These are phyloP conservation scores for Penicillium subrubescens DNA, from an alignment of 495 filamentous ascomycete genomes.

Conservation along the genomic window DNA sequence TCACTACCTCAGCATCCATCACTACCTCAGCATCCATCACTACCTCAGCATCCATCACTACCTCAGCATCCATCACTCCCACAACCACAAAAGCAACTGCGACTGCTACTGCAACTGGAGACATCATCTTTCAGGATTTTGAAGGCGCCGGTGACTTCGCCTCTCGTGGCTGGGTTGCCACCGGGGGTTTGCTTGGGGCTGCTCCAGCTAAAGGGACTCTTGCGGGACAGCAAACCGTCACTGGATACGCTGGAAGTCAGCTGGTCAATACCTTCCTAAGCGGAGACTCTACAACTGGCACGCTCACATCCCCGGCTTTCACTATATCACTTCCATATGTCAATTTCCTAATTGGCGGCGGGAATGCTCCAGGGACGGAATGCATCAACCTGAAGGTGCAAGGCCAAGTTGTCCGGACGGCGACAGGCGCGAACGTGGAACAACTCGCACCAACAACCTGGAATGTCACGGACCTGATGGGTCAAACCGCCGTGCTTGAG, in stretches of 20 bases:
- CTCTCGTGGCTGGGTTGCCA: slow-evolving; percentile 13
- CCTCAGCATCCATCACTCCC: background rate
- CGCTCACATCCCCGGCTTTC: background rate
- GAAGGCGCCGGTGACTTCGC: background rate
- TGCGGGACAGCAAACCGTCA: background rate
- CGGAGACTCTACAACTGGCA: background rate
- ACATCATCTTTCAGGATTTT: background rate
- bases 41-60: no score
- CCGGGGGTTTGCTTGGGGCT: slow-evolving; percentile 13
- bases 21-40: background rate
- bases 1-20: background rate
- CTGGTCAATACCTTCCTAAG: background rate
- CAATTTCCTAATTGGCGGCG: background rate
- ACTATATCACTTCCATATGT: background rate
- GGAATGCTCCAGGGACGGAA: background rate
- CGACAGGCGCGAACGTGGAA: background rate
- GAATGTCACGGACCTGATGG: background rate
- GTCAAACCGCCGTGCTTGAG: background rate
- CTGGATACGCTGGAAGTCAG: background rate
- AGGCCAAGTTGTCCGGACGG: background rate
- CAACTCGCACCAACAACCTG: background rate
- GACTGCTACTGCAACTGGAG: background rate
- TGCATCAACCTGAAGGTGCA: background rate
- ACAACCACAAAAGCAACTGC: background rate
- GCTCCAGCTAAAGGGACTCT: background rate